These are phyloP conservation scores for Hemisphaericaspora subhashii DNA, from an alignment of 1,139 yeast species.

Conservation along the genomic window DNA sequence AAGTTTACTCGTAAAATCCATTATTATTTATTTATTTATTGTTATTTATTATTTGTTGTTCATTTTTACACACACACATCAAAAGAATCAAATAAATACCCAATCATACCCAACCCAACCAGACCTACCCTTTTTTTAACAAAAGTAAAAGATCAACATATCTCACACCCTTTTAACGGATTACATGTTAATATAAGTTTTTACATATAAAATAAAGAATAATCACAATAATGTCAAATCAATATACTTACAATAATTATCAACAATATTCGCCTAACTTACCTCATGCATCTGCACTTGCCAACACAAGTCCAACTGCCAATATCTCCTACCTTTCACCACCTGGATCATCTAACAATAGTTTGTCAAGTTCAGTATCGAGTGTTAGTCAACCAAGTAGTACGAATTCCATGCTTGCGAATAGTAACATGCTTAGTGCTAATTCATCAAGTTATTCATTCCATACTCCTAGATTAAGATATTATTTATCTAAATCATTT, in stretches of 20 bases:
- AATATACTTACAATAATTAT: slow-evolving; percentile 33
- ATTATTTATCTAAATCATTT: slow-evolving; percentile 57
- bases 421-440: slow-evolving; percentile 4
- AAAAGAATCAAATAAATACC: too few species aligned
- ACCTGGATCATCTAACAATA: slow-evolving; percentile 24
- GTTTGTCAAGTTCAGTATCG: slow-evolving; percentile 24
- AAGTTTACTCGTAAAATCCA: too few species aligned
- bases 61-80: too few species aligned
- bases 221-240: slow-evolving; percentile 29
- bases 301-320: slow-evolving; percentile 9
- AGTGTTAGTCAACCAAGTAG: slow-evolving; percentile 10
- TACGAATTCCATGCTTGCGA: slow-evolving; percentile 6
- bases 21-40: too few species aligned
- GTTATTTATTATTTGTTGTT: too few species aligned
- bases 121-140: too few species aligned
- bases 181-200: slow-evolving; percentile 3
- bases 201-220: neutral
- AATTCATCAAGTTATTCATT: slow-evolving; percentile 31
- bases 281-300: slow-evolving; percentile 13
- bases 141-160: too few species aligned
- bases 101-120: too few species aligned
- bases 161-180: too few species aligned
- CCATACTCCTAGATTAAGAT: slow-evolving; percentile 46
- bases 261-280: slow-evolving; percentile 40
- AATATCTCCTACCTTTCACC: slow-evolving; percentile 15